Evolutionary conservation across 164 flowering plant species (phyloP).

Genomic region (Annona cherimola): DNA sequence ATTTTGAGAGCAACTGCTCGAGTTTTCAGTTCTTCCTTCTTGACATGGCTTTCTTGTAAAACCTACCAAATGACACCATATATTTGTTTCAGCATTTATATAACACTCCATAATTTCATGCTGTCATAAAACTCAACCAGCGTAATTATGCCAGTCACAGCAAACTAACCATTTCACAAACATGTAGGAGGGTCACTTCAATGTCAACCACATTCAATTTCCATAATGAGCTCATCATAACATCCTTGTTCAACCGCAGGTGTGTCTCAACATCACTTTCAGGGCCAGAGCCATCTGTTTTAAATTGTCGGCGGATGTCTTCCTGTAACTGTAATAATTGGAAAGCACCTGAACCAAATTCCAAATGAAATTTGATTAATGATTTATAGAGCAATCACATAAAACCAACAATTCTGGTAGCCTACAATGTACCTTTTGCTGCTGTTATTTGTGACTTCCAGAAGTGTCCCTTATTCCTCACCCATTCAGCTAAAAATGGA

Average conservation of each 20-base stretch:
- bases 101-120: neutral
- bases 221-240: constrained; percentile 80
- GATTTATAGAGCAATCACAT: neutral
- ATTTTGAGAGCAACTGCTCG: constrained; percentile 70
- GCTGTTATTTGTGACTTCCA: constrained; percentile 92
- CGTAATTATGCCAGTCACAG: neutral
- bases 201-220: constrained; percentile 89
- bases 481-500: constrained; percentile 94
- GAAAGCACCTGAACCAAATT: constrained; percentile 61
- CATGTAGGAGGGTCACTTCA: constrained; percentile 81
- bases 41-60: constrained; percentile 55
- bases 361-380: constrained; percentile 2
- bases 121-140: neutral
- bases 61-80: constrained; percentile 39
- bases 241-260: constrained; percentile 50
- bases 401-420: neutral
- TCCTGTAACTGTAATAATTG: constrained; percentile 89
- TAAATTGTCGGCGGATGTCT: constrained; percentile 47
- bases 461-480: constrained; percentile 80
- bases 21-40: constrained; percentile 76
- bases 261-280: constrained; percentile 67
- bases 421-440: constrained; percentile 59
- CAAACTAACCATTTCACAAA: constrained; percentile 79
- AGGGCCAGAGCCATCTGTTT: constrained; percentile 45
- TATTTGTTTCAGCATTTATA: neutral